phyloP scores from a whole-genome alignment of 164 flowering plant genomes.

The Vitis cinerea region DNA sequence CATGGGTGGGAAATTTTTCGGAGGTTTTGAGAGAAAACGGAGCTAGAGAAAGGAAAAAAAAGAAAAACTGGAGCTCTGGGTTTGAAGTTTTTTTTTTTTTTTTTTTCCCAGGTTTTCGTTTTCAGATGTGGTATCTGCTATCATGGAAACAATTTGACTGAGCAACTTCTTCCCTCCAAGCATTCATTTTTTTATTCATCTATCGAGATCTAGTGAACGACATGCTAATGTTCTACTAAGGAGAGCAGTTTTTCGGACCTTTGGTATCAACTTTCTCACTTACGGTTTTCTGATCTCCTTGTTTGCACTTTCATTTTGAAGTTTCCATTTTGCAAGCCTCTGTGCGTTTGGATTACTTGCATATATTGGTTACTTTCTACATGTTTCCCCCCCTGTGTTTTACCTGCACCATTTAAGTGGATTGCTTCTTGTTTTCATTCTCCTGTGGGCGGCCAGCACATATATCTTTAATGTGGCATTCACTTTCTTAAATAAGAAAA shows the following conservation, averaged over 20 bases:
- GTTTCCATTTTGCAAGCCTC: conserved; percentile 76
- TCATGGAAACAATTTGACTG: conserved; percentile 20
- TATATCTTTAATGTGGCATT: conserved; percentile 82
- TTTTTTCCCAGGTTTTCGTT: no score
- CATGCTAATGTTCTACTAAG: conserved; percentile 55
- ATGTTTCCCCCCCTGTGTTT: conserved; percentile 72
- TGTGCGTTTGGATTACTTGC: conserved; percentile 75
- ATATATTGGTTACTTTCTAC: conserved; percentile 73
- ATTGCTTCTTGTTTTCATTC: conserved; percentile 77
- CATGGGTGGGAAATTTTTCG: no score
- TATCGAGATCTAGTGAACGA: conserved; percentile 71
- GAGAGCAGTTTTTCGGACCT: conserved; percentile 58
- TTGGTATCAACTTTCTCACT: conserved; percentile 74
- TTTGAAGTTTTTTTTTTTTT: no score
- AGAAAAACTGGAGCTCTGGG: no score
- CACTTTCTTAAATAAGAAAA: conserved; percentile 45
- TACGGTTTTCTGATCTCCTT: conserved; percentile 84
- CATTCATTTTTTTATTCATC: conserved; percentile 42
- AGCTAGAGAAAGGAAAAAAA: no score
- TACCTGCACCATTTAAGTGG: conserved; percentile 77
- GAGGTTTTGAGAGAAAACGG: no score
- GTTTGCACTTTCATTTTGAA: conserved; percentile 81
- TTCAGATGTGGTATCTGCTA: no score
- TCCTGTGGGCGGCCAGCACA: conserved; percentile 79
- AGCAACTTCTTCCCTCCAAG: conserved; percentile 30